Conservation (phyloP, 768 basidiomycete genomes). For the Tephrocybe sp. region DNA sequence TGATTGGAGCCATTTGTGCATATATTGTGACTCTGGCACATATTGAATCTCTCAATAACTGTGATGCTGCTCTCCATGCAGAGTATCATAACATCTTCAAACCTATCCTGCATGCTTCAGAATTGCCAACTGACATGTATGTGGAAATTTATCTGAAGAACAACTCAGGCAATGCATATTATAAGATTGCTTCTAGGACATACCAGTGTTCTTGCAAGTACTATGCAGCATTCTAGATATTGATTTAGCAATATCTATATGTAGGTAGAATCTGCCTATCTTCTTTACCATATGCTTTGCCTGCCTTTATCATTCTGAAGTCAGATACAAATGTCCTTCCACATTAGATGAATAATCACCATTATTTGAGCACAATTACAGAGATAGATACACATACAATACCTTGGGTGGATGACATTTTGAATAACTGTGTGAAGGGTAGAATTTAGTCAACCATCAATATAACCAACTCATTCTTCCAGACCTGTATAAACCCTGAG, state of each 20-base stretch:
- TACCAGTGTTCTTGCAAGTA: constrained; percentile 33
- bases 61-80: background rate
- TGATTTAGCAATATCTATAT: constrained; percentile 31
- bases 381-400: constrained; percentile 21
- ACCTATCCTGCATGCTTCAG: background rate
- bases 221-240: constrained; percentile 24
- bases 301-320: constrained; percentile 28
- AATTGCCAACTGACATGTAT: background rate
- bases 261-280: constrained; percentile 29
- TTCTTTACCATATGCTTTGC: constrained; percentile 25
- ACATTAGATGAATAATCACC: constrained; percentile 28
- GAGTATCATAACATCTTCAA: background rate
- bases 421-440: constrained; percentile 33
- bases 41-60: background rate
- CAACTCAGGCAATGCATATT: background rate
- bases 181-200: background rate
- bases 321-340: constrained; percentile 22
- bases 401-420: constrained; percentile 28
- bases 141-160: background rate
- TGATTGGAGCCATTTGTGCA: background rate
- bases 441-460: constrained; percentile 37
- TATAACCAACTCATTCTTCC: constrained; percentile 43
- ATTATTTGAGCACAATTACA: constrained; percentile 22
- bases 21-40: background rate
- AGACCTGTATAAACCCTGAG: constrained; percentile 29